Percentiles rank a stretch among this genome's conserved stretches.
Conservation (phyloP, 345 rosid species). For the Eucalyptus polyanthemos region DNA sequence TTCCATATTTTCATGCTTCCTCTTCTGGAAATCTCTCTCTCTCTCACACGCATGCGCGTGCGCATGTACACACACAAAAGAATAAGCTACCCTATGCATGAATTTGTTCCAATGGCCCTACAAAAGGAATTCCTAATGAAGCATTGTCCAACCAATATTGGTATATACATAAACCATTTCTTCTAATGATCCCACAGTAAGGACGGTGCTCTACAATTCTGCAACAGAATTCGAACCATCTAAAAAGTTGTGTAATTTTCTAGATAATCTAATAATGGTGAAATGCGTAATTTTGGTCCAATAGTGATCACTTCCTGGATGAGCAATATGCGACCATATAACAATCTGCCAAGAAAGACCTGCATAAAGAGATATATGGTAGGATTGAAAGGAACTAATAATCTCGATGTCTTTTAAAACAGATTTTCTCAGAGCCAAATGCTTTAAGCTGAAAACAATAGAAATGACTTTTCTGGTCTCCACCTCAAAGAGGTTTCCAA, state of each 20-base stretch:
- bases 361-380: background rate
- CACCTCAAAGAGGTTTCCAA: background rate
- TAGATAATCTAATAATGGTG: background rate
- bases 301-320: background rate
- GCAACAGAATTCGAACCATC: background rate
- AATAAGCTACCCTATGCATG: background rate
- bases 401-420: background rate
- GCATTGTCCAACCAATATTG: background rate
- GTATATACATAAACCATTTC: background rate
- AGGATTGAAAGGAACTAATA: background rate
- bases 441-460: background rate
- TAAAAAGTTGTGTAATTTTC: background rate
- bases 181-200: background rate
- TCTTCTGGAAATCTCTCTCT: no score
- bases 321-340: background rate
- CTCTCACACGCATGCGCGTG: rapidly evolving
- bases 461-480: background rate
- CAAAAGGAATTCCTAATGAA: background rate
- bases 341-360: background rate
- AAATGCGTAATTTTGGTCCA: background rate
- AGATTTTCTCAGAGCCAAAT: background rate
- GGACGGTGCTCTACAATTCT: background rate
- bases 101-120: background rate
- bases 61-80: no score
- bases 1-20: background rate